Evolutionary conservation across 495 filamentous ascomycete genomes (phyloP).

Genomic region (Aspergillus sparsus): DNA sequence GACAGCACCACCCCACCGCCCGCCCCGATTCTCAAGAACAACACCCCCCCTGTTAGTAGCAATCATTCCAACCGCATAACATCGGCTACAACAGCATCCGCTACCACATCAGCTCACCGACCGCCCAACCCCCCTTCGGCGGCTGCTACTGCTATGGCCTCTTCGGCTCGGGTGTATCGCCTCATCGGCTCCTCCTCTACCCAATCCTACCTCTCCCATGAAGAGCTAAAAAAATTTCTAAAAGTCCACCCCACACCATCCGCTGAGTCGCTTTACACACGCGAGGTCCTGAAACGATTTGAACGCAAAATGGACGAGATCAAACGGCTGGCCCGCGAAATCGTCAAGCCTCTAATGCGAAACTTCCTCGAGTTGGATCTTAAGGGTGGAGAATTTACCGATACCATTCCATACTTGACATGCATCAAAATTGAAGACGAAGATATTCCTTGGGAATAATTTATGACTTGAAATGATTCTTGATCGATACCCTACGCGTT

Average conservation of each 20-base stretch:
- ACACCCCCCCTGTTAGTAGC: slow-evolving; percentile 16
- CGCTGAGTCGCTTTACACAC: slow-evolving; percentile 61
- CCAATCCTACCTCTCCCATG: slow-evolving; percentile 70
- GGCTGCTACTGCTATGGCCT: slow-evolving; percentile 25
- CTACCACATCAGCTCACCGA: slow-evolving; percentile 31
- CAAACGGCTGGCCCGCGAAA: slow-evolving; percentile 76
- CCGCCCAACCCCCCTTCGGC: slow-evolving; percentile 21
- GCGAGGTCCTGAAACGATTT: slow-evolving; percentile 77
- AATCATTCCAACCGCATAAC: slow-evolving; percentile 16
- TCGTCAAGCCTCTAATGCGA: slow-evolving; percentile 83
- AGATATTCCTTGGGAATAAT: slow-evolving; percentile 75
- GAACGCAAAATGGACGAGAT: slow-evolving; percentile 86
- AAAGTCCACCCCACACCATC: slow-evolving; percentile 58
- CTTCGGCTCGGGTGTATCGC: slow-evolving; percentile 68
- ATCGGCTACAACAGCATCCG: slow-evolving; percentile 27
- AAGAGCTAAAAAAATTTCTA: slow-evolving; percentile 85
- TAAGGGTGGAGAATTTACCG: slow-evolving; percentile 45
- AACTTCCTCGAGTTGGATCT: slow-evolving; percentile 78
- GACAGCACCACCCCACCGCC: slow-evolving; percentile 78
- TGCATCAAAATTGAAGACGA: slow-evolving; percentile 74
- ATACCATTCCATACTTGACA: slow-evolving; percentile 68
- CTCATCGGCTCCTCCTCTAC: slow-evolving; percentile 61
- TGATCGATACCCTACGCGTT: slow-evolving; percentile 15
- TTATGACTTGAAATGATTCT: slow-evolving; percentile 18
- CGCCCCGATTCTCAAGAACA: slow-evolving; percentile 48